Conservation (phyloP, 768 basidiomycete species). For the Rubroboletus pulcherrimus region DNA sequence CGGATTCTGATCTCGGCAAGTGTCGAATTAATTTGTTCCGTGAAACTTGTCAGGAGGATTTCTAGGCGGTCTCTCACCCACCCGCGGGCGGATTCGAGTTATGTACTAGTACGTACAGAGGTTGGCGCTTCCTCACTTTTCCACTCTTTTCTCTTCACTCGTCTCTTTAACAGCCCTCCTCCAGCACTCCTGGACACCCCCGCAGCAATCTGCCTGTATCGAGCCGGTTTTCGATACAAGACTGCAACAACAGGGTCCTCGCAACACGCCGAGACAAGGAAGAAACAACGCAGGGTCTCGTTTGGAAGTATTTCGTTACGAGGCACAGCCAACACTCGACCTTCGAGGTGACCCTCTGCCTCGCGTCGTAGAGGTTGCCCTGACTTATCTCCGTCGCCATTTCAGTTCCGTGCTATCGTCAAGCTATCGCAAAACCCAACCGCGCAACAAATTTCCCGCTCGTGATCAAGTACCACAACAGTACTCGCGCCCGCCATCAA, state of each 20-base stretch:
- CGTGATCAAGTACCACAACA: neutral
- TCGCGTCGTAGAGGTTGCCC: conserved; percentile 11
- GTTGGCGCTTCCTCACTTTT: neutral
- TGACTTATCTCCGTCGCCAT: conserved; percentile 21
- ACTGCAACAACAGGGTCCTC: conserved; percentile 1
- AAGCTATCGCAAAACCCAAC: neutral
- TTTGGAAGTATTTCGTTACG: conserved; percentile 13
- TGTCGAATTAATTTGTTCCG: neutral
- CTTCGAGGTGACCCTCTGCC: neutral
- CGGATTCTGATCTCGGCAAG: conserved; percentile 7
- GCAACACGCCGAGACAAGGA: conserved; percentile 18
- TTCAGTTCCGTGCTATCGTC: conserved; percentile 19
- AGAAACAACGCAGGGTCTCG: conserved; percentile 7
- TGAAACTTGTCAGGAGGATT: conserved; percentile 22
- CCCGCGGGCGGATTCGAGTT: conserved; percentile 6
- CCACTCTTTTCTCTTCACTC: neutral
- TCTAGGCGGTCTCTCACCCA: conserved; percentile 9
- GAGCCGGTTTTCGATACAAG: conserved; percentile 3
- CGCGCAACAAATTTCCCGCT: neutral
- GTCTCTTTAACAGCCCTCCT: neutral
- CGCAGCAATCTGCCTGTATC: conserved; percentile 3
- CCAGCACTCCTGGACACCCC: neutral
- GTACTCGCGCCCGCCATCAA: neutral
- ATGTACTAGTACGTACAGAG: conserved; percentile 8
- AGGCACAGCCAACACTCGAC: neutral